Evolutionary conservation across 371 early-diverging fungal species (phyloP).

Genomic region (Haplosporangium sp.): DNA sequence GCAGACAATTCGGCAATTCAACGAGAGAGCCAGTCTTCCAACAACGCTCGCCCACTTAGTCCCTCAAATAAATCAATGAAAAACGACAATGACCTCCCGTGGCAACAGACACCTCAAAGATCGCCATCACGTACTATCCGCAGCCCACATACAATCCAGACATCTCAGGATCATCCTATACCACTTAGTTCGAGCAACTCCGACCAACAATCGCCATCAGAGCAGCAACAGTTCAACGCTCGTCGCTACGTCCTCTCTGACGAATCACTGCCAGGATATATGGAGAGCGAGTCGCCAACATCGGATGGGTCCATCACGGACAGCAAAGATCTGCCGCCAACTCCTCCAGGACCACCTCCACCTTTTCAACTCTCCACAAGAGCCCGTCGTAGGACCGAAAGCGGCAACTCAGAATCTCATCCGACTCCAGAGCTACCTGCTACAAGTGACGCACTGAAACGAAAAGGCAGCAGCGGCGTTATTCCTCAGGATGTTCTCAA

Average conservation of each 20-base stretch:
- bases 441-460: not conserved
- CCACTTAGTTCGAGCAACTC: not conserved
- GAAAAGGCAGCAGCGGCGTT: slow-evolving; percentile 17
- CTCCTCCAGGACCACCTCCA: slow-evolving; percentile 16
- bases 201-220: not conserved
- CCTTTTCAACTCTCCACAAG: slow-evolving; percentile 3
- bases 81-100: not conserved
- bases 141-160: not conserved
- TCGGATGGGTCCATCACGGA: not conserved
- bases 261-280: slow-evolving; percentile 21
- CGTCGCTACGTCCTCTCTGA: slow-evolving; percentile 24
- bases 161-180: slow-evolving; percentile 8
- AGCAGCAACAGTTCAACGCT: not conserved
- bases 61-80: too few species aligned
- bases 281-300: not conserved
- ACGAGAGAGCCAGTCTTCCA: too few species aligned
- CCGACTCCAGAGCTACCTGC: not conserved
- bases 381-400: not conserved
- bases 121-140: slow-evolving; percentile 10
- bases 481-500: slow-evolving; percentile 44
- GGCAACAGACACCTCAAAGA: slow-evolving; percentile 10
- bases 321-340: slow-evolving; percentile 26
- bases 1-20: too few species aligned
- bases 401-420: not conserved
- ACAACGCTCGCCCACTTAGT: too few species aligned